These are phyloP conservation scores for Microbotryum violaceum DNA, from an alignment of 1,284 basidiomycete species.

Conservation along the genomic window DNA sequence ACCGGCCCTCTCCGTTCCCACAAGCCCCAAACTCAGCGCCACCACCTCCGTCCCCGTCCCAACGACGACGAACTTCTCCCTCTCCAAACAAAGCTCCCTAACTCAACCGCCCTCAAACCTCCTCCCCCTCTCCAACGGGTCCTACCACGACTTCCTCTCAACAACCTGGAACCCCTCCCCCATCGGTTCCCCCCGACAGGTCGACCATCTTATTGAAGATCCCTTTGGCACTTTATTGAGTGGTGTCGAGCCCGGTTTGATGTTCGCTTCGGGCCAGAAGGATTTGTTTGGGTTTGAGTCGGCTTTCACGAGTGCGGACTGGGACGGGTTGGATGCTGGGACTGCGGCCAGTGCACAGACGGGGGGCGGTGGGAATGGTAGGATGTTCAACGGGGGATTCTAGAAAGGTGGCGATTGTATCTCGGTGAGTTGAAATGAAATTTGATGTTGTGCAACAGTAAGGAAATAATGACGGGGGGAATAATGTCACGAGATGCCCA, in stretches of 20 bases:
- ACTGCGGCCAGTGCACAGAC: no score
- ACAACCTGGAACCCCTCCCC: constrained; percentile 8
- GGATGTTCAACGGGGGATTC: no score
- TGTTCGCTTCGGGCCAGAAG: no score
- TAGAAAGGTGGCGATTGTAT: no score
- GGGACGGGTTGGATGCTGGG: no score
- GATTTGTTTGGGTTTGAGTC: no score
- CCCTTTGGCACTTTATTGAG: constrained; percentile 23
- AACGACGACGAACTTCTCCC: not conserved
- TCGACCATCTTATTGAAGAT: constrained; percentile 4
- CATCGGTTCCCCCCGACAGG: not conserved
- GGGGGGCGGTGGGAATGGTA: no score
- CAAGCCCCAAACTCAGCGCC: constrained; percentile 6
- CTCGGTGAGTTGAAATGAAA: no score
- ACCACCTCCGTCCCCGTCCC: not conserved
- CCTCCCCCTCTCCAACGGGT: not conserved
- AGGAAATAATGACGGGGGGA: no score
- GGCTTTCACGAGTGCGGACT: no score
- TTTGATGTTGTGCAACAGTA: no score
- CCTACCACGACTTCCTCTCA: constrained; percentile 3
- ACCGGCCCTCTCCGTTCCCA: constrained; percentile 16
- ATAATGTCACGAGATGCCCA: no score
- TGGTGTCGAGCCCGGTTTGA: constrained; percentile 15
- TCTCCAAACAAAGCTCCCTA: not conserved
- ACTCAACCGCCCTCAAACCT: not conserved